Evolutionary conservation across 106 monocot species (phyloP).

Genomic region (Dendrobium officinale): DNA sequence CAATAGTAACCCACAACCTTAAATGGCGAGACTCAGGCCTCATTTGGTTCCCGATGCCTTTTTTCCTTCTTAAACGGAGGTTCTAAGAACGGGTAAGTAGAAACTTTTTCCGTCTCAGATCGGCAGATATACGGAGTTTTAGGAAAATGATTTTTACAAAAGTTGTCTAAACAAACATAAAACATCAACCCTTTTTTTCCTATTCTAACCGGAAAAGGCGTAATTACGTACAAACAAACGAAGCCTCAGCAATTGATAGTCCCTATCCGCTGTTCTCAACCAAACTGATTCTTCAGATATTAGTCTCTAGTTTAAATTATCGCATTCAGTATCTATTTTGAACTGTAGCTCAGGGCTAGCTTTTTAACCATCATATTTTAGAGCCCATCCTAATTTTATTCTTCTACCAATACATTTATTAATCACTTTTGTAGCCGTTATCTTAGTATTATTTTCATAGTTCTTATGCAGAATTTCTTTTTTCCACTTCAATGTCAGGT

Average conservation of each 20-base stretch:
- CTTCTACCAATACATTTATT: no score
- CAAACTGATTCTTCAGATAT: no score
- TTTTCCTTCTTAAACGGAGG: no score
- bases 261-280: background rate
- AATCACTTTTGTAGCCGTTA: background rate
- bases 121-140: no score
- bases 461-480: background rate
- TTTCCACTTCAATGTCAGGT: conserved; percentile 27
- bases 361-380: background rate
- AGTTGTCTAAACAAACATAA: no score
- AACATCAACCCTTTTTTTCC: no score
- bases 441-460: background rate
- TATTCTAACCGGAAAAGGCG: no score
- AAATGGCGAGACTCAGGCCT: background rate
- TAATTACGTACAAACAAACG: no score
- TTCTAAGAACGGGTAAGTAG: no score
- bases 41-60: no score
- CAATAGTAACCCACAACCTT: background rate
- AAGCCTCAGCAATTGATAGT: background rate
- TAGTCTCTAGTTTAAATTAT: background rate
- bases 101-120: no score
- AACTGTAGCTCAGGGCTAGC: background rate
- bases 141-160: no score
- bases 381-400: background rate
- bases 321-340: background rate